Evolutionary conservation across 1,284 basidiomycete genomes (phyloP), one percentile per base, ranked within the genome.

Genomic region (Leccinum griseonigrum): DNA sequence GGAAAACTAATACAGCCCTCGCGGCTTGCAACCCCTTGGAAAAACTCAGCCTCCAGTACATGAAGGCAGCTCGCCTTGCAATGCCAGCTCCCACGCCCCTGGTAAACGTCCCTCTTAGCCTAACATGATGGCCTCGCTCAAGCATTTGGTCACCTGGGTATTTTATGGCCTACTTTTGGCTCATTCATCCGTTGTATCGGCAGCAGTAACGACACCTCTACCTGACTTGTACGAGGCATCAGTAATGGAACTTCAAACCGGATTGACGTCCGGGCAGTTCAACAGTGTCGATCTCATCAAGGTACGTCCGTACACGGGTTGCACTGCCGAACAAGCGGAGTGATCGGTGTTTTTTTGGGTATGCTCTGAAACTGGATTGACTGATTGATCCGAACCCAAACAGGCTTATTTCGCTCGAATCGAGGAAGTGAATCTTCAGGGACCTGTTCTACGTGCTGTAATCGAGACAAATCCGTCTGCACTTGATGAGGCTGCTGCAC

Each of bases 331-430:
- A 36, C 48, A 52, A 32, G 38, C 28, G 14, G 29, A n/a, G 13
- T 56, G 16, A 38, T 54, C 11, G 31, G 9, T n/a, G 18, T 34
- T 6, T 1, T 32, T 22, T 29, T 40, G 43, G 16, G 28, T 56
- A 18, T 11, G 43, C 6, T 13, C 11, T 43, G n/a, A 18, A 54
- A 16, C 31, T 10, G 55, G 38, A 61, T 26, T 5, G 6, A 40
- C 48, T 51, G 40, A 31, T 22, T 32, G 52, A 46, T 46, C 9
- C 31, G 29, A 54, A 38, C 51, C 32, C 28, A 56, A 57, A 64
- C 59, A 85, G 85, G 86, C 87, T 0, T 91, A 91, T 69, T 81
- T 89, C 59, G 82, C 85, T 3, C 80, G 88, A 2, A 90, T 90
- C 57, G 81, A 86, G 10, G 87, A 91, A 74, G 88, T 90, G 53